Evolutionary conservation across 345 rosid species (phyloP), one percentile per base, ranked within the genome.

Genomic region (Carallia brachiata): DNA sequence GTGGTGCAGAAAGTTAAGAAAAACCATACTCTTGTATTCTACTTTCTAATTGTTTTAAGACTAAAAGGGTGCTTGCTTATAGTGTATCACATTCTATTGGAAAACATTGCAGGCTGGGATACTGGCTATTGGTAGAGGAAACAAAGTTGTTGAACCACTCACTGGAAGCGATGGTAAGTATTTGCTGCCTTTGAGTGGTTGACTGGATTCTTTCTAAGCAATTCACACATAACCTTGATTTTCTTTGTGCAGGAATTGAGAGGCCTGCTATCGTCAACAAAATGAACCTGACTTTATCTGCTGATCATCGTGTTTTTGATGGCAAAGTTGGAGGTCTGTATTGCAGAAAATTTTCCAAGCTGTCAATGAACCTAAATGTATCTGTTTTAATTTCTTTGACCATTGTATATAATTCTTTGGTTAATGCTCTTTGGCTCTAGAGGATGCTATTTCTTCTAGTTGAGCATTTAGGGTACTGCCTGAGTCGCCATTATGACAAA

Each of bases 121-220:
- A 78, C 97, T 95, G 73, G 97, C 97, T 61, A 82, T 95, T 61
- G 97, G 97, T 67, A 85, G 97, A 78, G 97, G 99, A 78, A 95
- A 90, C 74, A 84, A 83, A 82, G 90, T 90, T 52, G 96, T 95
- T 58, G 93, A 91, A 80, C 84, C 93, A 56, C 74, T 83, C 15
- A 73, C 76, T 34, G 90, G 93, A 77, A 72, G 74, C 52, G 97
- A 91, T 28, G 99, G 93, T 95, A 66, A 87, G 83, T 59, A 53
- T 61, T 64, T 52, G 37, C 62, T 59, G 39, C 28, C 36, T 66
- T 12, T 32, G 31, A 5, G 13, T 72, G 31, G 63, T 36, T 36
- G 9, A 36, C 1, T 36, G 34, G 64, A 50, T 67, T 15, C 32
- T 62, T 66, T 18, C 60, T 4, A 4, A 19, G 52, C 17, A 4